A percentile compares a stretch with the other conserved stretches of the same genome.
Conservation (phyloP, 2,329 filamentous ascomycete species). For the Aspergillus caelatus region DNA sequence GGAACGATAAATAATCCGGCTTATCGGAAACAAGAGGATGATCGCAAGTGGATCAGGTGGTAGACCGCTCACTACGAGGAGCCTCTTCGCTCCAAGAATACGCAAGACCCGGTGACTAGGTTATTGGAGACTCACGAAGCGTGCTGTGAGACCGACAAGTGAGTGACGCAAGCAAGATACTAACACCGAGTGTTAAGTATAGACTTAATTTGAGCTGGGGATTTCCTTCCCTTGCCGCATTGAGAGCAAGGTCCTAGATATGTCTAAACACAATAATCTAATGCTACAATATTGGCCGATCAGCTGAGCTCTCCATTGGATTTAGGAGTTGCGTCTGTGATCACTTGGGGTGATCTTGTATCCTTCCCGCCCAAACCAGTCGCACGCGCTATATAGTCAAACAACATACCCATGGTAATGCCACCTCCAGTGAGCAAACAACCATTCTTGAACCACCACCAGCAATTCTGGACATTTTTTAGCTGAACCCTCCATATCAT, state of each 20-base stretch:
- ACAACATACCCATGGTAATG: slow-evolving; percentile 58
- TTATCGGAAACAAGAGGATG: too few species aligned
- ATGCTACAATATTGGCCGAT: background rate
- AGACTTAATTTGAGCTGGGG: background rate
- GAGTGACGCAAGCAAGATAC: background rate
- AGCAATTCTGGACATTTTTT: slow-evolving; percentile 60
- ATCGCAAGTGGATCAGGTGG: too few species aligned
- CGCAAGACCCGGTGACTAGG: background rate
- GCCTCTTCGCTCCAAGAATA: background rate
- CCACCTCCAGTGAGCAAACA: slow-evolving; percentile 64
- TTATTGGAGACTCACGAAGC: background rate
- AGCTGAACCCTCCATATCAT: slow-evolving; percentile 64
- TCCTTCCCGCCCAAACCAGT: slow-evolving; percentile 29
- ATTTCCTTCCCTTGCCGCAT: background rate
- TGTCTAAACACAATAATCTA: background rate
- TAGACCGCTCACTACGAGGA: background rate
- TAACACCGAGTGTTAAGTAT: too few species aligned
- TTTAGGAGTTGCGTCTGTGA: background rate
- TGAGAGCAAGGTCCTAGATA: background rate
- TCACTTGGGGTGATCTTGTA: background rate
- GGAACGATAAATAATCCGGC: background rate
- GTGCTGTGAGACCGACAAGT: background rate
- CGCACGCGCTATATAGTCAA: slow-evolving; percentile 53
- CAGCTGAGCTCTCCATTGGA: background rate
- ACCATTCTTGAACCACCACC: slow-evolving; percentile 67